Evolutionary conservation across 257 asterid species (phyloP), one percentile per base, ranked within the genome.

Genomic region (Avicennia marina): DNA sequence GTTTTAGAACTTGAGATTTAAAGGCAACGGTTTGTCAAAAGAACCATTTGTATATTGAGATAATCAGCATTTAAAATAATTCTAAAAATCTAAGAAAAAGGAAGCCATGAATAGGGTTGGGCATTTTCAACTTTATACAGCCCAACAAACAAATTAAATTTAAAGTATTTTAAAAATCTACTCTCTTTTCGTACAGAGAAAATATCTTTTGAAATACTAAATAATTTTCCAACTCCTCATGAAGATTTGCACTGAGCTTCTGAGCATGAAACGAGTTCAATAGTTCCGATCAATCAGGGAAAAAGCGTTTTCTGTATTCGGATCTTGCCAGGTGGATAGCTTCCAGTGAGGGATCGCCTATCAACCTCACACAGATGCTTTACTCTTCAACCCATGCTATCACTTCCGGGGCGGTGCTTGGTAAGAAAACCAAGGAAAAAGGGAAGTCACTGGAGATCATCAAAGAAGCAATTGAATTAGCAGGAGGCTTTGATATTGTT

Each of bases 241-340:
- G 15, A 74, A 66, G 48, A 68, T 78, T 3, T 72, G 81, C 68
- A 68, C 63, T 7, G 83, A 78, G 57, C 79, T 78, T 25, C 25
- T 78, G 7, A 73, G 68, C 55, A 2, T 8, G 44, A 71, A 53
- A 4, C 77, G 79, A 1, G 81, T 79, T 5, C 72, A 42, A 1
- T 69, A 76, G 0, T 68, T 71, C 43, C 41, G 63, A 11, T 33
- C 54, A 1, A 19, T 68, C 0, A 46, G 83, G 31, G 79, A 73
- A 39, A 46, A 57, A 42, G 78, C 53, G 41, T 50, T 39, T 0
- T 17, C 34, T 57, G 41, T 50, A 38, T 0, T 17, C 34, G 0
- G 63, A 58, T 22, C 39, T 67, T 2, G 19, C 46, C 0, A 53
- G 38, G 25, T 56, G 56, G 65, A 32, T 74, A 0, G 62, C 74